Conservation (phyloP, 2,329 filamentous ascomycete species). For the Fusarium gaditjirri region DNA sequence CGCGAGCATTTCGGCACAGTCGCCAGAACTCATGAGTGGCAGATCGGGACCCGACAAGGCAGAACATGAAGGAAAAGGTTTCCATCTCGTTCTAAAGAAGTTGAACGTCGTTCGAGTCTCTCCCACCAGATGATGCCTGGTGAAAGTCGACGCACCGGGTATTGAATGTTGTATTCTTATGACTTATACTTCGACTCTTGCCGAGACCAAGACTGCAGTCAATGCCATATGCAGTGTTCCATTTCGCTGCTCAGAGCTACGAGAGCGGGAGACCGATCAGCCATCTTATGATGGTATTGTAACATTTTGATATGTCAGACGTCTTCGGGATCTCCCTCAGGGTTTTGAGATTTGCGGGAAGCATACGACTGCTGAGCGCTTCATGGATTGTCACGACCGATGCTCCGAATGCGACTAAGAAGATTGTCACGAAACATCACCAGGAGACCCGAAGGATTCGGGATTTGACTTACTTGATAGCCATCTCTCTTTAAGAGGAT, state of each 20-base stretch:
- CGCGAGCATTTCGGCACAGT: no score
- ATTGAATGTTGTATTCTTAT: not conserved
- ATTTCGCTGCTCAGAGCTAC: not conserved
- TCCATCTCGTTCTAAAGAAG: not conserved
- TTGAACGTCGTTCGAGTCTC: not conserved
- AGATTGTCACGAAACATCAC: not conserved
- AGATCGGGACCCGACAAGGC: not conserved
- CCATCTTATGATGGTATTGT: not conserved
- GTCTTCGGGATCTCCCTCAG: not conserved
- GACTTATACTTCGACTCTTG: not conserved
- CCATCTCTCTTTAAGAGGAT: not conserved
- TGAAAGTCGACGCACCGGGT: not conserved
- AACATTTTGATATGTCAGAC: not conserved
- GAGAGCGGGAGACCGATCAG: not conserved
- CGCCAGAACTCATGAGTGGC: not conserved
- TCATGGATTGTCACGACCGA: not conserved
- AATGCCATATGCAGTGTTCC: not conserved
- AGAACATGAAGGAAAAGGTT: not conserved
- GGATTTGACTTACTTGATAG: not conserved
- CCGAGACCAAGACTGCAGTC: not conserved
- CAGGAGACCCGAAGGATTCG: rapidly evolving
- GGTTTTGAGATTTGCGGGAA: not conserved
- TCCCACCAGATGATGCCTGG: not conserved
- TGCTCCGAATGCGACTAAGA: no score
- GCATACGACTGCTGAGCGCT: not conserved